Percentiles rank a stretch among this genome's conserved stretches.
phyloP scores from a whole-genome alignment of 306 rosid species.

The Lathyrus tuberosus region DNA sequence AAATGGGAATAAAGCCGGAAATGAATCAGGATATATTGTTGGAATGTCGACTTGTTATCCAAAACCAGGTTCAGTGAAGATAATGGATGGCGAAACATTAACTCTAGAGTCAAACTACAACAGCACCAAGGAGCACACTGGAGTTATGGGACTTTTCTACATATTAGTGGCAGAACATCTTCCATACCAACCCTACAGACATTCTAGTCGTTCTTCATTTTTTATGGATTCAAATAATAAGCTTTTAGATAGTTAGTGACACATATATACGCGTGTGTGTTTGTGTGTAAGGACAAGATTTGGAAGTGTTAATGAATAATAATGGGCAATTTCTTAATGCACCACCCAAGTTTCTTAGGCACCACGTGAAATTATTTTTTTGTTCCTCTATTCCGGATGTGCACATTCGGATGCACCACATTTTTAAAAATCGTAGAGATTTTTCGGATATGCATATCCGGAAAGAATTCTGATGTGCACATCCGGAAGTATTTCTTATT shows the following conservation, averaged over 20 bases:
- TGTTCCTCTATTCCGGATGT: too few species aligned
- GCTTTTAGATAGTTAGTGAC: not conserved
- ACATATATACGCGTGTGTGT: not conserved
- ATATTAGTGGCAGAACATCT: slow-evolving; percentile 65
- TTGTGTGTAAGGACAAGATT: not conserved
- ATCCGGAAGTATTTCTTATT: too few species aligned
- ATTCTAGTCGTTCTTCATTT: slow-evolving; percentile 38
- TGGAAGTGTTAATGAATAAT: too few species aligned
- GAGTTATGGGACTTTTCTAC: slow-evolving; percentile 81
- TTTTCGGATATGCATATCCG: too few species aligned
- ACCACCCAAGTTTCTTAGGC: too few species aligned
- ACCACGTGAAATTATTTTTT: too few species aligned
- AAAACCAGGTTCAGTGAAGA: slow-evolving; percentile 59
- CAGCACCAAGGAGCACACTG: slow-evolving; percentile 49
- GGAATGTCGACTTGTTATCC: slow-evolving; percentile 91
- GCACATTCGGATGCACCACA: too few species aligned
- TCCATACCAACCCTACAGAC: slow-evolving; percentile 39
- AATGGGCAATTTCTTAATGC: too few species aligned
- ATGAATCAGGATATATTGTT: slow-evolving; percentile 65
- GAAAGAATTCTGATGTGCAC: too few species aligned
- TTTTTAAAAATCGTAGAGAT: too few species aligned
- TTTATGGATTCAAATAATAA: not conserved
- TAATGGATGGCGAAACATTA: slow-evolving; percentile 59
- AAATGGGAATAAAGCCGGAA: slow-evolving; percentile 65
- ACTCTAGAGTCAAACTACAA: slow-evolving; percentile 56